Evolutionary conservation across 768 basidiomycete species (phyloP), one percentile per base, ranked within the genome.

Genomic region (Mycena albidolilacea): DNA sequence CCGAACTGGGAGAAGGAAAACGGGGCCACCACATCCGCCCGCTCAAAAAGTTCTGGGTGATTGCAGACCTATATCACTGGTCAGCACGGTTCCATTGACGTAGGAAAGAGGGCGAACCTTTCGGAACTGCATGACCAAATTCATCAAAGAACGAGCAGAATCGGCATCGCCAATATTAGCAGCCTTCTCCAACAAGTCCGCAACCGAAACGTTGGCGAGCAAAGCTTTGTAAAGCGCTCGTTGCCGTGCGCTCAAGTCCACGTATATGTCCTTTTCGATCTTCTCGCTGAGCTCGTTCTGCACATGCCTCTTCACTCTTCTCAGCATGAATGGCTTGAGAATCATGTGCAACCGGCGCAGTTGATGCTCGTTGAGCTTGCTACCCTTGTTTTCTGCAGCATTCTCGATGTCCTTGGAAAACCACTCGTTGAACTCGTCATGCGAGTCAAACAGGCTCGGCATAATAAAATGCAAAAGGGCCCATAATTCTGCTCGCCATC

Each of bases 361-460:
- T 81, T 99, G 98, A 80, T 98, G 93, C 79, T 98, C 97, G 79
- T 97, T 98, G 76, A 99, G 86, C 80, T 92, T 95, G 81, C 93
- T 92, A 7, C 94, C 95, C 77, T 95, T 95, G 80, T 96, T 97
- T 81, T 96, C 97, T 7, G 89, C 89, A 19, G 95, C 96, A 79
- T 95, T 97, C 85, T 99, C 98, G 66, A 99, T 98, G 78, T 98
- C 98, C 82, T 98, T 98, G 12, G 97, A 98, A 82, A 99, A 99
- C 98, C 98, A 99, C 81, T 99, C 97, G 80, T 94, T 96, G 86
- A 99, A 99, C 83, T 99, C 98, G 79, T 99, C 97, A 78, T 99
- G 97, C 15, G 97, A 98, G 81, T 99, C 98, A 82, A 99, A 99
- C 66, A 99, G 86, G 80, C 95, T 97, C 3, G 98, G 98, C 98